A percentile compares a stretch with the other conserved stretches of the same genome.
Evolutionary conservation across 1,284 basidiomycete species (phyloP).

Genomic region (Tilletia caries): DNA sequence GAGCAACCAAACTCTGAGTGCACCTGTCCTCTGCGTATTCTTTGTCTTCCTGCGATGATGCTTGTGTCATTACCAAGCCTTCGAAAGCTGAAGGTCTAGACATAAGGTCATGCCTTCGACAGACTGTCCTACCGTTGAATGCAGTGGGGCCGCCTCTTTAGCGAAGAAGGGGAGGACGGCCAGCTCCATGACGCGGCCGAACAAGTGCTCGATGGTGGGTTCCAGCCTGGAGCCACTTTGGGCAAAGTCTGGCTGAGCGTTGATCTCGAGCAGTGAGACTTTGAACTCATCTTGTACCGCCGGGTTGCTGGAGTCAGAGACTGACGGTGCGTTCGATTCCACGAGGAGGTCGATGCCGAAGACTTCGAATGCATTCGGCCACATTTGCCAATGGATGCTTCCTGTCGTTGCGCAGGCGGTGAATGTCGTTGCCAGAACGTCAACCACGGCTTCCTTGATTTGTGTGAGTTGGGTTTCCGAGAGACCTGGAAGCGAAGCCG

Average conservation of each 20-base stretch:
- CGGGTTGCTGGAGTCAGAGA: neutral
- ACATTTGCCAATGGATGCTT: conserved; percentile 80
- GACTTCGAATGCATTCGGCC: conserved; percentile 88
- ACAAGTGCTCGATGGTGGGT: conserved; percentile 76
- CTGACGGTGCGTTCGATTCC: conserved; percentile 52
- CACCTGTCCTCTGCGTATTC: too few species aligned
- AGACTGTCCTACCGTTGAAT: conserved; percentile 34
- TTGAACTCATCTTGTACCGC: conserved; percentile 54
- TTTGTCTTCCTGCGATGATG: too few species aligned
- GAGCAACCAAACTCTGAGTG: too few species aligned
- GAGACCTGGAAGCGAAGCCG: conserved; percentile 56
- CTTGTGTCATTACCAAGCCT: neutral
- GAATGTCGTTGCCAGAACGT: conserved; percentile 73
- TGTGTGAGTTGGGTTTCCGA: conserved; percentile 57
- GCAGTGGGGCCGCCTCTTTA: neutral
- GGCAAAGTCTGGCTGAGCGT: conserved; percentile 89
- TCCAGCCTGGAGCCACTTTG: conserved; percentile 79
- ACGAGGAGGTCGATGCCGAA: conserved; percentile 89
- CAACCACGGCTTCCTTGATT: conserved; percentile 24
- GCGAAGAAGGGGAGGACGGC: conserved; percentile 34
- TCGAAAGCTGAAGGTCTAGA: conserved; percentile 29
- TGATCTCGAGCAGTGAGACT: conserved; percentile 82
- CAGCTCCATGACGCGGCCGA: conserved; percentile 55
- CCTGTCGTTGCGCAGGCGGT: conserved; percentile 73
- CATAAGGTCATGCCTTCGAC: conserved; percentile 34